Conservation (phyloP, 352 stramenopile genomes). For the Phytophthora melonis region DNA sequence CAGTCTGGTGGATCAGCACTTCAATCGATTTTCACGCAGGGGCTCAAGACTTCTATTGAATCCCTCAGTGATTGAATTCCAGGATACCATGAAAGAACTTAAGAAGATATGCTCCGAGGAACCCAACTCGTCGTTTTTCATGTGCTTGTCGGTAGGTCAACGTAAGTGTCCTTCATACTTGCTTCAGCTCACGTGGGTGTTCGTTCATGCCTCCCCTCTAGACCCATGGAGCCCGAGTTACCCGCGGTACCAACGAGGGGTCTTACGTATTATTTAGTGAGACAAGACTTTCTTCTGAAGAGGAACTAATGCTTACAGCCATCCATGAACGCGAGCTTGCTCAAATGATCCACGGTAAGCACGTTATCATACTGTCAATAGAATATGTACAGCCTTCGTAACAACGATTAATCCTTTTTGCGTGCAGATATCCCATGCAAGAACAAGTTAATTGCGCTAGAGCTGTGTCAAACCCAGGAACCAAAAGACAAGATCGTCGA, state of each 20-base stretch:
- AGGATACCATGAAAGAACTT: conserved; percentile 78
- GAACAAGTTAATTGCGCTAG: conserved; percentile 74
- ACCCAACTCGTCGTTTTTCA: conserved; percentile 64
- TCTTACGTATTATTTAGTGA: conserved; percentile 83
- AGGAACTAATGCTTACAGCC: conserved; percentile 73
- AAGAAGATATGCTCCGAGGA: conserved; percentile 43
- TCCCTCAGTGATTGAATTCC: conserved; percentile 86
- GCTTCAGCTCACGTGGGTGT: neutral
- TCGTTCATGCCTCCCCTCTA: conserved; percentile 22
- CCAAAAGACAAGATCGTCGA: conserved; percentile 49
- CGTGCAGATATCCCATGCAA: conserved; percentile 63
- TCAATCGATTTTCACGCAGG: conserved; percentile 56
- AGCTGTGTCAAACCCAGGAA: conserved; percentile 72
- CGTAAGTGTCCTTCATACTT: neutral
- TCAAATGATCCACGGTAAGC: conserved; percentile 62
- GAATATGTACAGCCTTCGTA: neutral
- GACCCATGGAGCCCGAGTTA: conserved; percentile 76
- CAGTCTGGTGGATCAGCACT: conserved; percentile 59
- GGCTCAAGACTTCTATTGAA: conserved; percentile 77
- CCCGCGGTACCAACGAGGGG: conserved; percentile 59
- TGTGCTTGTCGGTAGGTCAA: conserved; percentile 64
- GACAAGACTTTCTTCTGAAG: conserved; percentile 69
- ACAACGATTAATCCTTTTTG: neutral
- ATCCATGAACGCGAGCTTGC: conserved; percentile 72
- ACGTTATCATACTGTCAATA: neutral